Evolutionary conservation across 768 basidiomycete species (phyloP).

Genomic region (Boletus coccyginus): DNA sequence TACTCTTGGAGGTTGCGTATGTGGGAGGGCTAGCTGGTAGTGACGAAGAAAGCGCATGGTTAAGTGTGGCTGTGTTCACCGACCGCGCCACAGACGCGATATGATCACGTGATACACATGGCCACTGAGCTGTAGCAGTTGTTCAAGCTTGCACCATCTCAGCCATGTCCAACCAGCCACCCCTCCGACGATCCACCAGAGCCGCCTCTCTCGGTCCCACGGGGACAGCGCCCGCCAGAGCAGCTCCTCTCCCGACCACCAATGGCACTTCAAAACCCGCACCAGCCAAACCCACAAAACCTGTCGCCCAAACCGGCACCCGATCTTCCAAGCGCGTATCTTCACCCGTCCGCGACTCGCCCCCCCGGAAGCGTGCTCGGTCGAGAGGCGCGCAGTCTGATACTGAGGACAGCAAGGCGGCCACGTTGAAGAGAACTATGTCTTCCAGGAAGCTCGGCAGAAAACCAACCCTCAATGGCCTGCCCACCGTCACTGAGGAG

Average conservation of each 20-base stretch:
- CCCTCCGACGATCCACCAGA: constrained; percentile 53
- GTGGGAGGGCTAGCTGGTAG: constrained; percentile 3
- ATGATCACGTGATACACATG: constrained; percentile 15
- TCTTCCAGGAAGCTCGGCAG: constrained; percentile 28
- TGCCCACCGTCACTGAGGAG: constrained; percentile 30
- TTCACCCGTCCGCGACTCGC: constrained; percentile 46
- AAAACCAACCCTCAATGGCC: constrained; percentile 32
- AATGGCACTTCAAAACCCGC: constrained; percentile 34
- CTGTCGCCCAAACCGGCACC: constrained; percentile 20
- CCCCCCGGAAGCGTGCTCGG: constrained; percentile 46
- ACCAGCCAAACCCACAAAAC: constrained; percentile 34
- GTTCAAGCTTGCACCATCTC: neutral
- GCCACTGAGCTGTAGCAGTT: neutral
- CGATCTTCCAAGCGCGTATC: constrained; percentile 47
- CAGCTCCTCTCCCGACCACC: constrained; percentile 29
- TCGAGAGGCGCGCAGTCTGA: constrained; percentile 37
- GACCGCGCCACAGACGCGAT: constrained; percentile 26
- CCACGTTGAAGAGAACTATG: constrained; percentile 24
- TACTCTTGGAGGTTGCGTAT: neutral
- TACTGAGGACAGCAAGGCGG: constrained; percentile 38
- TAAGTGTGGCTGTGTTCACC: constrained; percentile 15
- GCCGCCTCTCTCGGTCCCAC: constrained; percentile 46
- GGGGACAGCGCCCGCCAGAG: constrained; percentile 24
- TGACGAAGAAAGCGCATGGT: constrained; percentile 11
- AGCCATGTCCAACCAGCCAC: constrained; percentile 30